These are phyloP conservation scores for Amniculicola lignicola DNA, from an alignment of 495 filamentous ascomycete species.

Conservation along the genomic window DNA sequence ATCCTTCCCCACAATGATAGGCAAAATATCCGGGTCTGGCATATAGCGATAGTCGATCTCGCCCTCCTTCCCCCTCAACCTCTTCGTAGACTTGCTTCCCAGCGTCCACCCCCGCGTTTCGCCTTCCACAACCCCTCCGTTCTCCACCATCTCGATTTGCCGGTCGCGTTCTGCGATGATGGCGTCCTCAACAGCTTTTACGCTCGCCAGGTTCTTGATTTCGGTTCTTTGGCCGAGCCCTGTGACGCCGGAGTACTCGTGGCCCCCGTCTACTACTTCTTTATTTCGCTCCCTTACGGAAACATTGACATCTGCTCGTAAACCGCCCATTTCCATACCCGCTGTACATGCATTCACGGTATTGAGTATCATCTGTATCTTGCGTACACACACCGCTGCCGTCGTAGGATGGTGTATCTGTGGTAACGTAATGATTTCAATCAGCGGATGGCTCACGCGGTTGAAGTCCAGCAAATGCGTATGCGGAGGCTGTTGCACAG, in stretches of 20 bases:
- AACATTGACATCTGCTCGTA: slow-evolving; percentile 94
- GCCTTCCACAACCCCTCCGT: slow-evolving; percentile 71
- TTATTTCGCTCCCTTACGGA: slow-evolving; percentile 63
- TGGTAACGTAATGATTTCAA: slow-evolving; percentile 92
- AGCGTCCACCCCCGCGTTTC: slow-evolving; percentile 95
- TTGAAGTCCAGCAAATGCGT: slow-evolving; percentile 91
- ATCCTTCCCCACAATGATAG: slow-evolving; percentile 68
- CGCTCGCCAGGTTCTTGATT: slow-evolving; percentile 95
- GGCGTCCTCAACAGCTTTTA: slow-evolving; percentile 92
- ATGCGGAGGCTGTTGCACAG: slow-evolving; percentile 67
- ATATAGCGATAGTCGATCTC: slow-evolving; percentile 98
- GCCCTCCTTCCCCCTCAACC: slow-evolving; percentile 87
- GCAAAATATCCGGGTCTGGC: slow-evolving; percentile 89
- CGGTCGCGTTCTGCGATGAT: slow-evolving; percentile 85
- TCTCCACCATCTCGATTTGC: slow-evolving; percentile 77
- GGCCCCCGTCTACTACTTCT: slow-evolving; percentile 36
- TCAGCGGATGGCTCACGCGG: slow-evolving; percentile 80
- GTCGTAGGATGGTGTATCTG: slow-evolving; percentile 79
- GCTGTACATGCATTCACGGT: slow-evolving; percentile 75
- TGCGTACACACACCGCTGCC: slow-evolving; percentile 80
- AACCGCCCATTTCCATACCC: slow-evolving; percentile 89
- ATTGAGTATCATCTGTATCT: slow-evolving; percentile 80
- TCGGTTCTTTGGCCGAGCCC: slow-evolving; percentile 84
- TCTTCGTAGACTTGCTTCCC: slow-evolving; percentile 68
- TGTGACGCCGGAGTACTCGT: slow-evolving; percentile 52